phyloP scores from a whole-genome alignment of 1,284 basidiomycete genomes.

The Phlebopus sp. region DNA sequence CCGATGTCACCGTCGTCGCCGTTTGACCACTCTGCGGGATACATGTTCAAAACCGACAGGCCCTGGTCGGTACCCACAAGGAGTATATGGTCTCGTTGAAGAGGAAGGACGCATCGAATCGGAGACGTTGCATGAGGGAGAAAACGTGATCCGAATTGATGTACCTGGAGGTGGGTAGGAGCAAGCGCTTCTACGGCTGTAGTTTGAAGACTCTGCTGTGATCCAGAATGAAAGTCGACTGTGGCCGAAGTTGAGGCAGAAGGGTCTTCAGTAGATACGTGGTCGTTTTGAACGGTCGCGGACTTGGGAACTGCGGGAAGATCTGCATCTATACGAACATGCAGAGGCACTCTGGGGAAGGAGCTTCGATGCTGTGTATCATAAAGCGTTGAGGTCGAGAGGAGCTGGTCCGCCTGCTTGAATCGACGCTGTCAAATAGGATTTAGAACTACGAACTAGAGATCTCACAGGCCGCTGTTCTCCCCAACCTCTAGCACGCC shows the following conservation, averaged over 20 bases:
- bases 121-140: slow-evolving; percentile 72
- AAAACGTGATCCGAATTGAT: slow-evolving; percentile 78
- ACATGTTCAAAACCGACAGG: slow-evolving; percentile 75
- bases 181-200: slow-evolving; percentile 35
- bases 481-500: slow-evolving; percentile 69
- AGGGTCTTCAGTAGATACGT: slow-evolving; percentile 10
- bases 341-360: slow-evolving; percentile 14
- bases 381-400: slow-evolving; percentile 1
- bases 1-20: slow-evolving; percentile 35
- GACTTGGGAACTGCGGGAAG: slow-evolving; percentile 15
- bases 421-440: slow-evolving; percentile 7
- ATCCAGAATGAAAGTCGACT: slow-evolving; percentile 22
- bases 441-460: slow-evolving; percentile 1
- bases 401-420: slow-evolving; percentile 15
- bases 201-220: slow-evolving; percentile 29
- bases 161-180: slow-evolving; percentile 64
- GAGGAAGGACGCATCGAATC: slow-evolving; percentile 69
- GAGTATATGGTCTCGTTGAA: slow-evolving; percentile 58
- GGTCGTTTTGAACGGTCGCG: slow-evolving; percentile 13
- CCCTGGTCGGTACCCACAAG: slow-evolving; percentile 76
- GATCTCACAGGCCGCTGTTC: slow-evolving; percentile 20
- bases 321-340: slow-evolving; percentile 24
- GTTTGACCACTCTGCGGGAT: slow-evolving; percentile 58
- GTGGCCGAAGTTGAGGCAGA: slow-evolving; percentile 7
- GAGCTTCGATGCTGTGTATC: slow-evolving; percentile 7